phyloP scores from a whole-genome alignment of 2,329 filamentous ascomycete genomes.

The Phialophora expanda region DNA sequence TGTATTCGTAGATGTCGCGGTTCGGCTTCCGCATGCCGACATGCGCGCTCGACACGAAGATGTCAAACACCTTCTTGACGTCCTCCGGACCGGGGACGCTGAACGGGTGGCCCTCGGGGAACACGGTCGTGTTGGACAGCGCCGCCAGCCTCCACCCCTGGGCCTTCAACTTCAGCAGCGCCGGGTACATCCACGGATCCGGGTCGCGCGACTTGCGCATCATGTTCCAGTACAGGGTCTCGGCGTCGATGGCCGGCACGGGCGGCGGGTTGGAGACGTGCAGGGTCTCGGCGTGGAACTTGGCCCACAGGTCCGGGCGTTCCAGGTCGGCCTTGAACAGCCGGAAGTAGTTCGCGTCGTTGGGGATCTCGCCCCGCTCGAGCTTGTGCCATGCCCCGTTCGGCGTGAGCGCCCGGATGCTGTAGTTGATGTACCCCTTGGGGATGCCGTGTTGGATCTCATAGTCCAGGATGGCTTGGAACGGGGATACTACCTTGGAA shows the following conservation, averaged over 20 bases:
- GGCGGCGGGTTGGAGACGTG: slow-evolving; percentile 56
- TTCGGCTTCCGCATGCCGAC: slow-evolving; percentile 89
- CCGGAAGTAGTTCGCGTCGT: slow-evolving; percentile 76
- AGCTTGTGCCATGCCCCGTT: slow-evolving; percentile 85
- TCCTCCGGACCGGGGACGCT: slow-evolving; percentile 62
- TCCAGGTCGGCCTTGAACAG: slow-evolving; percentile 78
- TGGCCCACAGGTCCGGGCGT: slow-evolving; percentile 68
- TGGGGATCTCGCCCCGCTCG: slow-evolving; percentile 78
- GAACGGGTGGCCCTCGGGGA: slow-evolving; percentile 74
- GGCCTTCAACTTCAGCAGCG: slow-evolving; percentile 70
- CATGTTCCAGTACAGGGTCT: slow-evolving; percentile 88
- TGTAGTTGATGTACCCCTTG: slow-evolving; percentile 87
- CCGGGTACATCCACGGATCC: slow-evolving; percentile 89
- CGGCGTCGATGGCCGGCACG: slow-evolving; percentile 74
- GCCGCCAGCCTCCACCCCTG: slow-evolving; percentile 78
- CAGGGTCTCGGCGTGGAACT: slow-evolving; percentile 55
- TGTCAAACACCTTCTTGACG: slow-evolving; percentile 74
- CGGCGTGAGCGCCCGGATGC: slow-evolving; percentile 78
- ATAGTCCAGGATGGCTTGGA: slow-evolving; percentile 92
- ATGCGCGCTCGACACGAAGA: slow-evolving; percentile 86
- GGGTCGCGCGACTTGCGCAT: slow-evolving; percentile 73
- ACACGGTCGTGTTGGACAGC: slow-evolving; percentile 87
- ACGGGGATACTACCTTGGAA: slow-evolving; percentile 80
- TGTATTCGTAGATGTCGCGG: slow-evolving; percentile 75
- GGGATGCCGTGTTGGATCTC: slow-evolving; percentile 78